Evolutionary conservation across 2,329 filamentous ascomycete genomes (phyloP), one percentile per base, ranked within the genome.

Genomic region (Neonectria sp.): DNA sequence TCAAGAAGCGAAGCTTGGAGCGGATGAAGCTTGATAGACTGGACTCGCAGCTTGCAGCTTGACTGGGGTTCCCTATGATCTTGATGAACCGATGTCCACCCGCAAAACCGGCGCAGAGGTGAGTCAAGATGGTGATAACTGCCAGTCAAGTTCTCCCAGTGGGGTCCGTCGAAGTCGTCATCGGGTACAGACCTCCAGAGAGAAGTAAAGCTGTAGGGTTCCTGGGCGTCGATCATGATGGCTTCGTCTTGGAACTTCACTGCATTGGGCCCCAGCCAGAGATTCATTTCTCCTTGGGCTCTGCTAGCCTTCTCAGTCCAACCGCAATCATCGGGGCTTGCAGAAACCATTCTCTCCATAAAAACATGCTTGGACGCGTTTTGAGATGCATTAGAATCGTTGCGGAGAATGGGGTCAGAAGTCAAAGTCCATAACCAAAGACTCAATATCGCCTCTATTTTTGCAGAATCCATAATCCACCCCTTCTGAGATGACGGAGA

Each of bases 401-500:
- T 33, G 4, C n/a, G 49, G 17, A 52, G 8, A 9, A 48, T 2
- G 17, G 13, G 15, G 7, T 65, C 60, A 27, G 15, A 49, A 11
- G 60, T 27, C 11, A 72, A 25, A 11, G 60, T 63, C 70, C 70
- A 75, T 33, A 72, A 7, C 65, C 71, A 72, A 9, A 69, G 60
- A 2, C 72, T 62, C 6, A 75, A 49, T 6, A 73, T 56, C 17
- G 71, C 65, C 31, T 75, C 72, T 25, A 73, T n/a, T n/a, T 60
- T 55, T 9, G 66, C 59, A 25, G 70, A 51, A 13, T 74, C 68
- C 4, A 67, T 46, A 11, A 15, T 55, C 72, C 71, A 72, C 27
- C 21, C 25, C 27, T 29, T 52, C 9, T 60, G 65, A 21, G 51
- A 43, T 25, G 53, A 27, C 2, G 59, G 29, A 6, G 24, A 17